phyloP scores from a whole-genome alignment of 352 stramenopile genomes.

The Pythium apleroticum region DNA sequence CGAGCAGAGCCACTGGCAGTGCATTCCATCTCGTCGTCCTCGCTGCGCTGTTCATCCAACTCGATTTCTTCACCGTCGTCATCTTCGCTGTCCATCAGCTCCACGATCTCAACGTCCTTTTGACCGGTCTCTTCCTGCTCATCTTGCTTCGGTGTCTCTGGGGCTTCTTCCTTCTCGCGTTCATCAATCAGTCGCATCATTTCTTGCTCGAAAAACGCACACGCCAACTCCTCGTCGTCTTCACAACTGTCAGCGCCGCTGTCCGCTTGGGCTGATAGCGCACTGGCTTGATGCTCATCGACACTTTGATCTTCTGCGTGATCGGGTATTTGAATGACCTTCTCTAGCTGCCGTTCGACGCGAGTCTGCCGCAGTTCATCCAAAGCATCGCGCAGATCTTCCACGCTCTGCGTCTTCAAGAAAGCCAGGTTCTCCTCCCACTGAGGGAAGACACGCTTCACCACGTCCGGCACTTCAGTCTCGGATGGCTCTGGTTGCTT shows the following conservation, averaged over 20 bases:
- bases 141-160: not conserved
- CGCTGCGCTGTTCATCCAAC: not conserved
- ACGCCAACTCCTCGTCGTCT: conserved; percentile 18
- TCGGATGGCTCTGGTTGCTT: not conserved
- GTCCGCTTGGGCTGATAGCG: not conserved
- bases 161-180: not conserved
- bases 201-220: conserved; percentile 23
- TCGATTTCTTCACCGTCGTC: not conserved
- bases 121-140: not conserved
- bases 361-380: conserved; percentile 18
- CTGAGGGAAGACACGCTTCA: conserved; percentile 49
- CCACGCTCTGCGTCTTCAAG: conserved; percentile 31
- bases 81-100: conserved; percentile 17
- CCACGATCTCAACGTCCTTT: conserved; percentile 16
- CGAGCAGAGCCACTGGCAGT: not conserved
- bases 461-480: conserved; percentile 29
- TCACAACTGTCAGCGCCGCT: not conserved
- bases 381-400: conserved; percentile 31
- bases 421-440: conserved; percentile 52
- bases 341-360: not conserved
- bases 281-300: not conserved
- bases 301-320: not conserved
- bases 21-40: not conserved
- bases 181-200: conserved; percentile 18
- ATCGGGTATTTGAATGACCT: not conserved